Evolutionary conservation across 331 rosid species (phyloP), one percentile per base, ranked within the genome.

Genomic region (Spiraea crenata): DNA sequence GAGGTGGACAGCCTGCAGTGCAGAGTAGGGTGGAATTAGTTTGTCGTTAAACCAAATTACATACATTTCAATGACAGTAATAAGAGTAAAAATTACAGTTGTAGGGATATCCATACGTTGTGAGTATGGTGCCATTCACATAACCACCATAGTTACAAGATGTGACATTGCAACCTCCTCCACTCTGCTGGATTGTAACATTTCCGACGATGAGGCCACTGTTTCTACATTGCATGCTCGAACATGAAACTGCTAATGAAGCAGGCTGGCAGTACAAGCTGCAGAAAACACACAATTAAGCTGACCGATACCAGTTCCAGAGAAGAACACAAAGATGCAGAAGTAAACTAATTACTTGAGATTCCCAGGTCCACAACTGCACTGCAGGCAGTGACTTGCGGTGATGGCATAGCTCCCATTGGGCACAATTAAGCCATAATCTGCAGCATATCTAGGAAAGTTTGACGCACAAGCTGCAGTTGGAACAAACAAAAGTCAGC

Each of bases 181-280:
- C 71, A 74, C 78, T 88, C 70, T 85, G 96, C 82, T 87, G 97
- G n/a, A 73, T 76, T 4, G 99, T 91, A 66, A 65, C 74, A 68
- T 95, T 95, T 63, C 99, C 99, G 2, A 95, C 85, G 89, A 91
- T 91, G 61, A 95, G 96, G 67, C 89, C 89, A 83, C 96, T 95
- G 73, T 60, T 81, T 75, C 67, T 86, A 61, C 99, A 95, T 77
- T 95, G 97, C 99, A 91, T 95, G 85, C 97, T 95, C 17, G 99
- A 89, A 86, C 99, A 95, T 46, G 97, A 91, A 82, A 86, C 99
- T 5, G 97, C 93, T 54, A 95, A 65, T 42, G 99, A 88, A 67
- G 99, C 96, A 15, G 99, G 97, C 96, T 85, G 90, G 83, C 99
- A 95, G 74, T 91, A 89, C 92, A 95, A 79, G 64, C 99, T 95